Base-by-base conservation (phyloP, 768 basidiomycete species). In the Boletus coccyginus region DNA sequence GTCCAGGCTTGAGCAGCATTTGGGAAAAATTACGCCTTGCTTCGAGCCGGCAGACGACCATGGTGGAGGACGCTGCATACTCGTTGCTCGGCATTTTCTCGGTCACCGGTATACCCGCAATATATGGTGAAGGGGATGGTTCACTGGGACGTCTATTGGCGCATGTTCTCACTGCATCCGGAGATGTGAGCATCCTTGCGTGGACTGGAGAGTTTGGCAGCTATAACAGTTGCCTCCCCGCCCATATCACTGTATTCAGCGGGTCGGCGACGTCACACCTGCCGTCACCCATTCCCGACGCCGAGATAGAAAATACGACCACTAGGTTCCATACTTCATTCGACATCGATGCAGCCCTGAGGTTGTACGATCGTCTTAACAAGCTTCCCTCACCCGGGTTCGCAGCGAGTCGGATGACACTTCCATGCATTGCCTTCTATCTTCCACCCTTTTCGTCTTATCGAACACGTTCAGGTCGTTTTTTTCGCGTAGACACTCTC, bases 371-470 rank as follows among this genome's bases (percentile, higher is more conserved):
- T 21, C 19, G 31, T 13, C 31, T 58, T 7, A 33, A 27, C n/a
- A 16, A 43, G 3, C 53, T 57, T 10, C 5, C 33, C 1, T 6
- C 41, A 13, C 41, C 41, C 14, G 27, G 21, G 35, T 56, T 55
- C 7, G 19, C 46, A n/a, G 56, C 11, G 1, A 56, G 24, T 32
- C 56, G 53, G 14, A 43, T 55, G 46, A 55, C 17, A 13, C 53
- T 56, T n/a, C 35, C 53, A 1, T 57, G 56, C 7, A 44, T 55
- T 4, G n/a, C 41, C 17, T 55, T 57, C 29, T 12, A 46, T 21
- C 56, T 55, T 35, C 29, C 46, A 1, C 11, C 52, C 9, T 27
- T 57, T 3, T 6, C 19, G 0, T 17, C 10, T 1, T 13, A 9
- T 3, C 16, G 29, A 19, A 38, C 39, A 3, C 3, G 5, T 31